These are phyloP conservation scores for Neurospora intermedia DNA, from an alignment of 495 filamentous ascomycete genomes.

Conservation along the genomic window DNA sequence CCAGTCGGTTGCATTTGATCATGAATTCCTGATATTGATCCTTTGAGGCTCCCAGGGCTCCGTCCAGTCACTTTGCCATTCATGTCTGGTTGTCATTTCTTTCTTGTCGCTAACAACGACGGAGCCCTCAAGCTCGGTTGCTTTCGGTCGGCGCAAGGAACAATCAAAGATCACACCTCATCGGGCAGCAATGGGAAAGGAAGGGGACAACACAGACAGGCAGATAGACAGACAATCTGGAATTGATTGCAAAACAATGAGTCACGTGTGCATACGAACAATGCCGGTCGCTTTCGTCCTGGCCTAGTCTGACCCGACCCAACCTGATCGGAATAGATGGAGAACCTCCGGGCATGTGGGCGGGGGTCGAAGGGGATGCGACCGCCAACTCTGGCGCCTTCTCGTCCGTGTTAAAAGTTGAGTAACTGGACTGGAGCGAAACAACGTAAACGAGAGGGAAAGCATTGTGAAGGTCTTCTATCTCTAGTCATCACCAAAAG, in stretches of 20 bases:
- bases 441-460: neutral
- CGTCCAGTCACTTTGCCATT: neutral
- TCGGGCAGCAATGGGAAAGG: neutral
- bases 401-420: neutral
- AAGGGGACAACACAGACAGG: neutral
- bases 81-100: neutral
- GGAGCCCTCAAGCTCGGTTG: neutral
- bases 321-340: neutral
- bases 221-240: neutral
- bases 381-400: neutral
- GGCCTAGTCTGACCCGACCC: neutral
- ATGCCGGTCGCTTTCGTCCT: neutral
- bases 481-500: neutral
- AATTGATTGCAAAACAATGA: neutral
- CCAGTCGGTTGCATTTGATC: neutral
- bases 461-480: neutral
- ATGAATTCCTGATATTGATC: neutral
- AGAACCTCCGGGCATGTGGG: neutral
- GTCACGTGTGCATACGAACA: neutral
- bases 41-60: neutral
- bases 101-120: neutral
- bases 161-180: neutral
- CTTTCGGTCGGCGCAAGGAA: neutral
- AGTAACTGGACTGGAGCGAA: neutral
- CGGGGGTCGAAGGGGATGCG: neutral